phyloP scores from a whole-genome alignment of 140 eudicot genomes.

The Eryngium alpinum region DNA sequence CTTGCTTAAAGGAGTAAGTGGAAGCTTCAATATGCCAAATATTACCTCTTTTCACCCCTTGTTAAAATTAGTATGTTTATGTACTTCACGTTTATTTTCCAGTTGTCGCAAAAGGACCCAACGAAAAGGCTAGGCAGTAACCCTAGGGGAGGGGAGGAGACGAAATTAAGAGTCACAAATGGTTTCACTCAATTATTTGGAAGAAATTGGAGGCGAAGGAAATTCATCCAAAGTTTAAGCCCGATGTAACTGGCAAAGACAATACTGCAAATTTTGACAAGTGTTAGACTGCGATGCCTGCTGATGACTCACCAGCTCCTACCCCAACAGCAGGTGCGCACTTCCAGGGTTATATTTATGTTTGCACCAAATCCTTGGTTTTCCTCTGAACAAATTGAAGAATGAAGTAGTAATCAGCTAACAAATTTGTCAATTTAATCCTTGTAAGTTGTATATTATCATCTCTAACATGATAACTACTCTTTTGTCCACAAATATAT shows the following conservation, averaged over 20 bases:
- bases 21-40: neutral
- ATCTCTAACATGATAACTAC: neutral
- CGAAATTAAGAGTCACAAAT: conserved; percentile 71
- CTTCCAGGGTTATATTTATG: conserved; percentile 76
- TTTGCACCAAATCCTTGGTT: conserved; percentile 97
- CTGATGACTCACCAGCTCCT: conserved; percentile 87
- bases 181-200: conserved; percentile 82
- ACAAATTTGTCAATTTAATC: conserved; percentile 32
- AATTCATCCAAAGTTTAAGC: conserved; percentile 69
- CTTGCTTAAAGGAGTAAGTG: conserved; percentile 84
- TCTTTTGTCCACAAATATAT: neutral
- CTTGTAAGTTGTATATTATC: conserved; percentile 15
- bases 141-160: conserved; percentile 62
- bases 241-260: conserved; percentile 69
- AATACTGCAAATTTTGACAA: conserved; percentile 89
- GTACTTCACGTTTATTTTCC: neutral
- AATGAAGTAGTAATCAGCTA: conserved; percentile 15
- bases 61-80: neutral
- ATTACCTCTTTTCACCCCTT: neutral
- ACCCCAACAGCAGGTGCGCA: conserved; percentile 75
- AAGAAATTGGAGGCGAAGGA: conserved; percentile 76
- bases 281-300: conserved; percentile 93
- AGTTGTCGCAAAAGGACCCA: conserved; percentile 79
- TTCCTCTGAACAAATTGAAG: conserved; percentile 33
- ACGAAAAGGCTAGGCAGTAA: conserved; percentile 77